Evolutionary conservation across 371 early-diverging fungal genomes (phyloP).

Genomic region (Saksenaea vasiformis): DNA sequence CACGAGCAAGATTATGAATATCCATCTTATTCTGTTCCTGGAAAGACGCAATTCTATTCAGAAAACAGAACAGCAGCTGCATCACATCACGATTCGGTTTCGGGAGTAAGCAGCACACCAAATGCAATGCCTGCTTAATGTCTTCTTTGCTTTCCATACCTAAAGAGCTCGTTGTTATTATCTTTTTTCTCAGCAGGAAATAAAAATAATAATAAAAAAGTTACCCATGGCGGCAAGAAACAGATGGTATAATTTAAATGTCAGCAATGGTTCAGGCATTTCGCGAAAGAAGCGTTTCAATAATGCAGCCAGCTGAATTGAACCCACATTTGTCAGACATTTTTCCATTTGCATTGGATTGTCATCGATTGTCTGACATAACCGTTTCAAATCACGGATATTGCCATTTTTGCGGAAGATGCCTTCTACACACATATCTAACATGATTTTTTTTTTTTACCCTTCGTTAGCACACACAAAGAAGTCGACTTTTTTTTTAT

Average conservation of each 20-base stretch:
- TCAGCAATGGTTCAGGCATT: conserved; percentile 91
- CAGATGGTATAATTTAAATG: conserved; percentile 79
- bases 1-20: conserved; percentile 83
- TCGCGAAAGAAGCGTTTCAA: conserved; percentile 92
- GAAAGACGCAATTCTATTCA: conserved; percentile 78
- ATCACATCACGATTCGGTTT: conserved; percentile 88
- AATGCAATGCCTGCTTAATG: conserved; percentile 66
- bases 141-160: conserved; percentile 42
- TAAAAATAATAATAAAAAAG: conserved; percentile 2
- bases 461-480: no score
- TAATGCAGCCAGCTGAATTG: conserved; percentile 87
- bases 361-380: conserved; percentile 75
- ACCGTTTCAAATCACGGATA: conserved; percentile 80
- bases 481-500: background rate
- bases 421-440: conserved; percentile 88
- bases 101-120: conserved; percentile 81
- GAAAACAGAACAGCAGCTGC: conserved; percentile 76
- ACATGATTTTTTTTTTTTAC: background rate
- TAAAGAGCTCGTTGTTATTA: background rate
- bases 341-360: conserved; percentile 44
- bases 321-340: conserved; percentile 54
- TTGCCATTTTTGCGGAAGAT: conserved; percentile 98
- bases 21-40: conserved; percentile 87
- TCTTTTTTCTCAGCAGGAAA: background rate
- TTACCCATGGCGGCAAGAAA: conserved; percentile 74